Base-by-base conservation (phyloP, 2,329 filamentous ascomycete genomes). In the Botryosphaeria dothidea region DNA sequence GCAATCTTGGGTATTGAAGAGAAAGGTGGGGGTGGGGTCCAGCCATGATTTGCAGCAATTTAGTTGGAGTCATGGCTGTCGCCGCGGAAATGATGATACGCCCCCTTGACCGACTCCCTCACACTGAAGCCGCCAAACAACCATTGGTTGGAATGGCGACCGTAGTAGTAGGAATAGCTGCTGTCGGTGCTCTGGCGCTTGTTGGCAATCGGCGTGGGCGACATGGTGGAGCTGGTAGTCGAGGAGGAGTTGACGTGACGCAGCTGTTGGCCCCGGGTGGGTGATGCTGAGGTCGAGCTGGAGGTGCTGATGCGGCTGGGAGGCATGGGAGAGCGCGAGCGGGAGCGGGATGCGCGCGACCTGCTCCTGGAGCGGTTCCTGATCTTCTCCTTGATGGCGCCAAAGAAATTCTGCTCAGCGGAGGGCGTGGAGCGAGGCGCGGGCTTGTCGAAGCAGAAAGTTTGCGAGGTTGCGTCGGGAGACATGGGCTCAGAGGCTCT, bases 61-160 rank as follows among this genome's bases (percentile, higher is more conserved):
- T 36, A 60, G 41, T 46, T 23, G 48, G 54, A 65, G 15, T 65
- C 49, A 25, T 51, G 29, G 36, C 57, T 46, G 21, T 46, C 61
- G 49, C 61, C 61, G 38, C 62, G 62, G 45, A 65, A 45, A 46
- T 65, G 56, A 46, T 65, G 54, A 52, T 65, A 65, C 9, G 63
- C 49, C 21, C 71, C 73, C 60, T 73, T 77, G 21, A 75, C 72
- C 9, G 72, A 71, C 36, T 74, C 75, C n/a, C 73, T 75, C 9
- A 77, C 73, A 17, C 75, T 77, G 65, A 74, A 77, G 45, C 73
- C 75, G 46, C 72, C 72, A 64, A 78, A 78, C 4, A 78, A 68
- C 76, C 76, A 78, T 8, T 73, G 72, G 63, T 78, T 78, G 25
- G 75, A 75, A 66, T 78, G 76, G 7, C 76, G 27, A 17, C 65